These are phyloP conservation scores for Fusarium sp. DNA, from an alignment of 2,329 filamentous ascomycete genomes.

Conservation along the genomic window DNA sequence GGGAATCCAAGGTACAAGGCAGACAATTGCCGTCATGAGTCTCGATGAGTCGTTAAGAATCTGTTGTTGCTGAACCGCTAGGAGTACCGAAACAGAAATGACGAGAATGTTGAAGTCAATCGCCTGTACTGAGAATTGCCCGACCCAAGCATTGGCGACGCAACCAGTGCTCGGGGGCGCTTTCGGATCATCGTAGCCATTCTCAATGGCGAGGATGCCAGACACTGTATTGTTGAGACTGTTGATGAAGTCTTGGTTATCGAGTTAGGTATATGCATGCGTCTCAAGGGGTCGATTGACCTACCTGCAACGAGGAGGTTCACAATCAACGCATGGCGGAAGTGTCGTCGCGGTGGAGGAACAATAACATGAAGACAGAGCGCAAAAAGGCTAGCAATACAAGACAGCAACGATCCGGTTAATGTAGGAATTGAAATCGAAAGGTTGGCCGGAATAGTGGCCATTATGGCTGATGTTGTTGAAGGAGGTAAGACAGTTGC, in stretches of 20 bases:
- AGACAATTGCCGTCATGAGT: background rate
- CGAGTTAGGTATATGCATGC: background rate
- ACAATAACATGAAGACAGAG: background rate
- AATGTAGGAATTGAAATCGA: background rate
- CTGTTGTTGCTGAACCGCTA: background rate
- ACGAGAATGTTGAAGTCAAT: background rate
- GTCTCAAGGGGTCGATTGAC: background rate
- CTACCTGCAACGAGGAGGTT: conserved; percentile 1
- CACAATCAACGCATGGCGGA: background rate
- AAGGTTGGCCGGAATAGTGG: background rate
- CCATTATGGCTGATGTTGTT: background rate
- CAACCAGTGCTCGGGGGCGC: background rate
- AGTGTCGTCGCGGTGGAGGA: background rate
- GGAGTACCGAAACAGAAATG: background rate
- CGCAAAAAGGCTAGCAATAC: background rate
- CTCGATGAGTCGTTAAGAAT: background rate
- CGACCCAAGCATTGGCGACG: background rate
- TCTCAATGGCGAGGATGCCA: background rate
- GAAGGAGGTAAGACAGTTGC: background rate
- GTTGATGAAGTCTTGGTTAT: background rate
- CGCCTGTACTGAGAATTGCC: background rate
- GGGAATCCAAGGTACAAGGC: background rate
- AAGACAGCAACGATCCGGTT: background rate
- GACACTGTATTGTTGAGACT: background rate
- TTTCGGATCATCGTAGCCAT: background rate